Conservation (phyloP, 139 green algal species). For the Volvox africanus region DNA sequence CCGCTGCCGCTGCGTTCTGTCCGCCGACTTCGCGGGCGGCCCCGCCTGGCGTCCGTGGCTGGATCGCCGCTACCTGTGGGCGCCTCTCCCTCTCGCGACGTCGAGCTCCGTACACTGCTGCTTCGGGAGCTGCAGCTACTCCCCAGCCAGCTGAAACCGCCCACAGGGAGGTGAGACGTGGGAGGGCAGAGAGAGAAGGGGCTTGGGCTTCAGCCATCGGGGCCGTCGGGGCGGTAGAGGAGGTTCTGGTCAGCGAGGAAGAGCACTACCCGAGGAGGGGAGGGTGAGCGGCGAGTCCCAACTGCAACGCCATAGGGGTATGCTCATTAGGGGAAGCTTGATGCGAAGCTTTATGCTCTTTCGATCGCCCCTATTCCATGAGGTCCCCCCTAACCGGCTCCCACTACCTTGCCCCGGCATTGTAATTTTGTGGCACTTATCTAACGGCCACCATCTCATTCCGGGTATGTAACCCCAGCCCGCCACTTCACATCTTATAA, state of each 20-base stretch:
- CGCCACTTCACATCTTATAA: too few relatives aligned
- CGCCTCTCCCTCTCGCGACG: background rate
- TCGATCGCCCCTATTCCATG: too few relatives aligned
- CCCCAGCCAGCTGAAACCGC: background rate
- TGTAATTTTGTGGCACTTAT: too few relatives aligned
- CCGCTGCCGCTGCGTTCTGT: background rate
- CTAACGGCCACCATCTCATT: too few relatives aligned
- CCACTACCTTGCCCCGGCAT: too few relatives aligned
- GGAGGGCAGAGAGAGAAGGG: background rate
- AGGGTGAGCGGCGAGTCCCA: background rate
- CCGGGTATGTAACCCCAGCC: too few relatives aligned
- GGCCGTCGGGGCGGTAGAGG: too few relatives aligned
- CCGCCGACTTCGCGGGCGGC: background rate
- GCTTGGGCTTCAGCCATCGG: too few relatives aligned
- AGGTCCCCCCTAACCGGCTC: too few relatives aligned
- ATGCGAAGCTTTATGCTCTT: too few relatives aligned
- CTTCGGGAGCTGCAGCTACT: background rate
- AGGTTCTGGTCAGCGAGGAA: background rate
- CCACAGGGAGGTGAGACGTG: background rate
- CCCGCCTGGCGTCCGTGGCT: background rate
- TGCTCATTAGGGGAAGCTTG: too few relatives aligned
- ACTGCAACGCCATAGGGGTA: background rate
- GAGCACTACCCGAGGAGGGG: background rate
- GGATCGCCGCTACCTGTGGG: background rate
- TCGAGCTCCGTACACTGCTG: constrained; percentile 9